Evolutionary conservation across 2,329 filamentous ascomycete species (phyloP).

Genomic region (Leptographium lundbergii): DNA sequence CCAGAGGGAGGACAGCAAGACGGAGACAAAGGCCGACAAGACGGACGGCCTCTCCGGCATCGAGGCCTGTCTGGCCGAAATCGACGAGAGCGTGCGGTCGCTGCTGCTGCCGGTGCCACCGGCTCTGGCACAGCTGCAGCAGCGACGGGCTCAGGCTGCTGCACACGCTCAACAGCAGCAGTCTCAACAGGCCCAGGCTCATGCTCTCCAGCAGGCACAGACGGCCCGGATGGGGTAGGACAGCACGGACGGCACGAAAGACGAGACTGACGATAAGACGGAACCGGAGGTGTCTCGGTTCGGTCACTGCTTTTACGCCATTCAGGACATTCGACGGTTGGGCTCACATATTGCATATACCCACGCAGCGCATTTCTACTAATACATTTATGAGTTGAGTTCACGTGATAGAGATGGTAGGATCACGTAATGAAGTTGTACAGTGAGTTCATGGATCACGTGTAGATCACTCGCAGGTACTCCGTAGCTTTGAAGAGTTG

Average conservation of each 20-base stretch:
- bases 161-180: conserved; percentile 3
- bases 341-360: background rate
- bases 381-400: background rate
- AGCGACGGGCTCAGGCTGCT: conserved; percentile 6
- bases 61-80: conserved; percentile 29
- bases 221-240: conserved; percentile 1
- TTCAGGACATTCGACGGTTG: background rate
- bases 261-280: background rate
- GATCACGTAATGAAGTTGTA: too few relatives aligned
- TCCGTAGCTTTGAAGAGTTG: too few relatives aligned
- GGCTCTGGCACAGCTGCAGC: conserved; percentile 7
- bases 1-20: too few relatives aligned
- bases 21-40: background rate
- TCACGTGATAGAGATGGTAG: too few relatives aligned
- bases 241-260: background rate
- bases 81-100: conserved; percentile 33
- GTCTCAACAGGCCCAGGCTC: background rate
- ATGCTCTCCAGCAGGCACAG: background rate
- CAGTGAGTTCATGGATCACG: too few relatives aligned
- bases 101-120: conserved; percentile 16
- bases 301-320: background rate
- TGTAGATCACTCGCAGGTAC: too few relatives aligned
- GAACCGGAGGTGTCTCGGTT: too few relatives aligned
- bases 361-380: background rate
- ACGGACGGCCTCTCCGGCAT: conserved; percentile 21